phyloP scores from a whole-genome alignment of 805 yeast species.

The Ogataea wickerhamii region DNA sequence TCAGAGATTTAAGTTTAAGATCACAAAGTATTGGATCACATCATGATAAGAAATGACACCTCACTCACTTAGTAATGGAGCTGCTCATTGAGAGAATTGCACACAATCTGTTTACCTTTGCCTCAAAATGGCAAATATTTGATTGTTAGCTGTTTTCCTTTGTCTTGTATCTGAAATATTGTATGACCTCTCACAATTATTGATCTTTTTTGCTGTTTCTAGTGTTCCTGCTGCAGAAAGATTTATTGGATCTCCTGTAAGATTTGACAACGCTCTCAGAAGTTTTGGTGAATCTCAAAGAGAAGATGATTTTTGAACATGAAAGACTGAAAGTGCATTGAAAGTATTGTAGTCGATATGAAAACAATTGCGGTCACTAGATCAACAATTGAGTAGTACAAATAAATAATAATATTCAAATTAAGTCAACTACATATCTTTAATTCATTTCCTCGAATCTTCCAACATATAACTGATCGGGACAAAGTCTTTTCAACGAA shows the following conservation, averaged over 20 bases:
- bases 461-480: neutral
- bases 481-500: neutral
- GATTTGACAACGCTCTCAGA: neutral
- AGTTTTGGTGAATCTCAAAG: conserved; percentile 1
- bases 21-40: conserved; percentile 2
- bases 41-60: conserved; percentile 2
- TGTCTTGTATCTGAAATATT: conserved; percentile 1
- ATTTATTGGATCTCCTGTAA: neutral
- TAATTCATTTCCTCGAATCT: neutral
- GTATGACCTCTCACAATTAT: conserved; percentile 1
- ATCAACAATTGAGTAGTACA: conserved; percentile 1
- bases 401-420: neutral
- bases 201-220: neutral
- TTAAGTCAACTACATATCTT: neutral
- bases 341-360: neutral
- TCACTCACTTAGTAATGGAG: conserved; percentile 1
- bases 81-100: neutral
- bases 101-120: neutral
- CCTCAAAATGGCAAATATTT: conserved; percentile 1
- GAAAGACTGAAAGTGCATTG: neutral
- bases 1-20: conserved; percentile 1
- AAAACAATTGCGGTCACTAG: conserved; percentile 1
- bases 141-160: neutral
- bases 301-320: neutral
- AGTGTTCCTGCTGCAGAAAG: conserved; percentile 2